Evolutionary conservation across 257 asterid genomes (phyloP), one percentile per base, ranked within the genome.

Genomic region (Anisodus tanguticus): DNA sequence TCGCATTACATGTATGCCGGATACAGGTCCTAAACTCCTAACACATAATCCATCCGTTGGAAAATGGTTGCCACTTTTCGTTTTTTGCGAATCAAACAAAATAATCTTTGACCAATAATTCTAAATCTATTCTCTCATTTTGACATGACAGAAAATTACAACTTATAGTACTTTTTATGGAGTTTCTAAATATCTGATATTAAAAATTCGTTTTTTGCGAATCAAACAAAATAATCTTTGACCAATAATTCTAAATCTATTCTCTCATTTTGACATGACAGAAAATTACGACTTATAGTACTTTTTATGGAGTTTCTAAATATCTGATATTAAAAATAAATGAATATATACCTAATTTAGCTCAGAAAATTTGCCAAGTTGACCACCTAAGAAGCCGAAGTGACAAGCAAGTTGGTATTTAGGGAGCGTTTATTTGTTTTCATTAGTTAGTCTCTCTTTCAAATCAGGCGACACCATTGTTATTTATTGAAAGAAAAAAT

Each of bases 11-110:
- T 90, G 53, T 95, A 97, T 85, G 92, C 97, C 8, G 99, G 99
- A 83, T 97, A 87, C 99, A 97, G 98, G 99, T 97, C 70, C 90
- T n/a, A n/a, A n/a, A n/a, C n/a, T n/a, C n/a, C n/a, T 80, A 83
- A 62, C 8, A 31, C 49, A 68, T 60, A 51, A 71, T 71, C 58
- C 79, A 31, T 53, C 64, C 53, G 49, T 77, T 77, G 45, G 45
- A 76, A 76, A 53, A 53, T 8, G 26, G 64, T 76, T 31, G 26
- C 64, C 63, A 12, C 64, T 76, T 76, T 26, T 76, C 47, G 8
- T 76, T 53, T 76, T 35, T 51, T 26, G 64, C 4, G 13, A 76
- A 64, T 76, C 64, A 1, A 76, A 76, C 63, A 51, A 26, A 76
- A 13, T 53, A 15, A 31, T 43, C 22, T 13, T 76, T 26, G 47